phyloP scores from a whole-genome alignment of 257 asterid genomes.

The Gentiana macrophylla region DNA sequence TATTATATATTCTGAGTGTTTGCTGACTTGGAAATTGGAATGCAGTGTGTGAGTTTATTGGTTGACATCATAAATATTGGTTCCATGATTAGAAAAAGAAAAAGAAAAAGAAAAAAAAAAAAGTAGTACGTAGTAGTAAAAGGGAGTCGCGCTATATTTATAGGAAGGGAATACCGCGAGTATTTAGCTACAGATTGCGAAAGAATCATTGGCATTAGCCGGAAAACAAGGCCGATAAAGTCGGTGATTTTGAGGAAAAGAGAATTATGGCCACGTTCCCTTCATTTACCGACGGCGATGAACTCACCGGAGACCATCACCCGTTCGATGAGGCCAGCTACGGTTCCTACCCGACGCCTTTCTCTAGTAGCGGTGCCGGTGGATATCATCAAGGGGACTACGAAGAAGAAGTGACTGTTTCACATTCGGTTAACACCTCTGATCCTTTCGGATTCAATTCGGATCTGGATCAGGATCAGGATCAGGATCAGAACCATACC shows the following conservation, averaged over 20 bases:
- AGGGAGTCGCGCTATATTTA: too few species aligned
- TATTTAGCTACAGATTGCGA: neutral
- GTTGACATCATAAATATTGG: too few species aligned
- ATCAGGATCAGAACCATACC: conserved; percentile 26
- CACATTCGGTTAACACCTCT: conserved; percentile 32
- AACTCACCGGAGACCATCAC: conserved; percentile 26
- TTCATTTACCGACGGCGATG: conserved; percentile 60
- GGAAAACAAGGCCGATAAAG: too few species aligned
- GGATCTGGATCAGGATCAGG: conserved; percentile 12
- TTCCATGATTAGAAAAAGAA: too few species aligned
- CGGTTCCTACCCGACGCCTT: conserved; percentile 27
- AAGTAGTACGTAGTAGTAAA: too few species aligned
- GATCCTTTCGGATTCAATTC: conserved; percentile 74
- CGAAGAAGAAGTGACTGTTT: conserved; percentile 37
- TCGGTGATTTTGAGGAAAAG: neutral
- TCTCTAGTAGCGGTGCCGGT: conserved; percentile 8
- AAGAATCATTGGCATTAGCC: too few species aligned
- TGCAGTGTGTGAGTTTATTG: too few species aligned
- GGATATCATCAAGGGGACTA: conserved; percentile 38
- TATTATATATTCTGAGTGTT: too few species aligned
- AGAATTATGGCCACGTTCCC: conserved; percentile 60
- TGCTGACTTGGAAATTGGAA: too few species aligned
- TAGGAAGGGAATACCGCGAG: neutral
- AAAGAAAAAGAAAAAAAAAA: too few species aligned
- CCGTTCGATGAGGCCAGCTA: conserved; percentile 48